These are phyloP conservation scores for Yamadazyma songkhlaensis DNA, from an alignment of 1,139 yeast genomes.

Conservation along the genomic window DNA sequence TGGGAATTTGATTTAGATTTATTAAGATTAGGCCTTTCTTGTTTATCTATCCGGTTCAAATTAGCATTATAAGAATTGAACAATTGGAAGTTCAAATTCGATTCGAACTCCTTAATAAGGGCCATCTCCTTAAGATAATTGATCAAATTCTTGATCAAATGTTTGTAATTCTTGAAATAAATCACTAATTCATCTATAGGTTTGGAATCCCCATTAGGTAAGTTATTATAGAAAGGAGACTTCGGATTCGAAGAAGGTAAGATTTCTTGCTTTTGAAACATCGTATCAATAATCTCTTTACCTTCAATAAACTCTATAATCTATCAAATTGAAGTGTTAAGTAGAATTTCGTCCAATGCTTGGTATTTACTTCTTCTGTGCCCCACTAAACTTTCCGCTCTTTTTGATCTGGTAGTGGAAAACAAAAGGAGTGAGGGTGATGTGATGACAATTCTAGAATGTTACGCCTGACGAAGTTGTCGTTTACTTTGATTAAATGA, in stretches of 20 bases:
- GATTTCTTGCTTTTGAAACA: constrained; percentile 26
- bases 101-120: constrained; percentile 66
- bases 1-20: constrained; percentile 2
- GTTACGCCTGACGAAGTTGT: too few species aligned
- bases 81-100: constrained; percentile 61
- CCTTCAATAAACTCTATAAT: too few species aligned
- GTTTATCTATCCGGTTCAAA: constrained; percentile 1
- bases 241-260: constrained; percentile 33
- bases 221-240: constrained; percentile 40
- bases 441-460: too few species aligned
- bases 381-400: too few species aligned
- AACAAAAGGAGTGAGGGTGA: too few species aligned
- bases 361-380: too few species aligned
- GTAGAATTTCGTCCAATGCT: too few species aligned
- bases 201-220: constrained; percentile 38
- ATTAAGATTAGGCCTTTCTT: background rate
- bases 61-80: constrained; percentile 36
- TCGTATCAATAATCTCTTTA: background rate
- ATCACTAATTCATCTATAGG: constrained; percentile 53
- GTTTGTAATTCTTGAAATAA: constrained; percentile 70
- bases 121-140: constrained; percentile 62
- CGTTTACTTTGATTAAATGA: too few species aligned
- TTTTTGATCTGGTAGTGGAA: too few species aligned
- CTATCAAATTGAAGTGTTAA: too few species aligned
- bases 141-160: constrained; percentile 59